Conservation (phyloP, 1,284 basidiomycete species). For the Moesziomyces parantarcticus region DNA sequence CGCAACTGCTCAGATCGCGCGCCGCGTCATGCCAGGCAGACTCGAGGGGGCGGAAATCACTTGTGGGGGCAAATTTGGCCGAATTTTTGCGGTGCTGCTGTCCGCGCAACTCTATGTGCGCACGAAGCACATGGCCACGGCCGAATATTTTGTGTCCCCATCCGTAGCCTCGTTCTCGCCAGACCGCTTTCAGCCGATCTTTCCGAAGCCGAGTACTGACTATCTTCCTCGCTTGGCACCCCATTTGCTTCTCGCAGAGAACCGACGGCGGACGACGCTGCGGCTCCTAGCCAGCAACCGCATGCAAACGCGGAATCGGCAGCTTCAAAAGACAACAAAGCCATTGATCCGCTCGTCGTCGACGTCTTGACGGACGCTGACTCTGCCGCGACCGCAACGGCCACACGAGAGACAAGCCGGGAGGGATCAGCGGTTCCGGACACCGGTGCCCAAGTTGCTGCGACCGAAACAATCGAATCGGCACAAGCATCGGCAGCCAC, state of each 20-base stretch:
- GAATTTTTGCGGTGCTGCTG: neutral
- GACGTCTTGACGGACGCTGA: conserved; percentile 39
- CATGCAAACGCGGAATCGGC: neutral
- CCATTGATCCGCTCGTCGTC: conserved; percentile 22
- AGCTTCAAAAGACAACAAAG: conserved; percentile 7
- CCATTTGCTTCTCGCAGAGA: neutral
- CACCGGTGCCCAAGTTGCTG: neutral
- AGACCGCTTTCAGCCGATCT: too few species aligned
- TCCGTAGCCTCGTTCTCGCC: neutral
- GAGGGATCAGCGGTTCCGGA: conserved; percentile 12
- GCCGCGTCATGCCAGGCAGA: too few species aligned
- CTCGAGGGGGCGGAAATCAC: neutral
- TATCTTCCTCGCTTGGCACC: neutral
- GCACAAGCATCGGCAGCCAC: conserved; percentile 1
- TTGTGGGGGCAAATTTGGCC: neutral
- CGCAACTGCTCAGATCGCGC: neutral
- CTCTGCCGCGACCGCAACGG: conserved; percentile 40
- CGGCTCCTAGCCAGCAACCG: neutral
- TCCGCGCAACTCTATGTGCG: too few species aligned
- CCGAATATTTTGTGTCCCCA: neutral
- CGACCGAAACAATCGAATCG: neutral
- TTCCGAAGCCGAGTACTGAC: neutral
- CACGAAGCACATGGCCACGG: neutral
- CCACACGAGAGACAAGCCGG: conserved; percentile 34
- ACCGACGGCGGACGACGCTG: conserved; percentile 24